Evolutionary conservation across 305 asterid species (phyloP).

Genomic region (Fraxinus platypoda): DNA sequence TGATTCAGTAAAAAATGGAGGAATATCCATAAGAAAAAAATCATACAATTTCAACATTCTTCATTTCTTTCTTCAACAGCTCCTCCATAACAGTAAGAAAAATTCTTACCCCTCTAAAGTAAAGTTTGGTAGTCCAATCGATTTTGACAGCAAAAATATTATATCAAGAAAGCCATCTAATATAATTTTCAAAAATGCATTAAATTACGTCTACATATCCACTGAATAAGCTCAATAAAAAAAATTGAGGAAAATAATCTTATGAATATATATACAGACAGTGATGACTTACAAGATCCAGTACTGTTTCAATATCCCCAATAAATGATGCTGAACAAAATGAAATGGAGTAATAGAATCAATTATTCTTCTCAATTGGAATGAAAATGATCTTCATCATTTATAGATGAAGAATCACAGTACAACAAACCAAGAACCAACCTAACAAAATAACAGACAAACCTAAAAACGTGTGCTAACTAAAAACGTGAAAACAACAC

Average conservation of each 20-base stretch:
- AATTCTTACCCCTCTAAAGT: conserved; percentile 72
- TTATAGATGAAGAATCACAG: no score
- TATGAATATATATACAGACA: not conserved
- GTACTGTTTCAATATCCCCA: conserved; percentile 79
- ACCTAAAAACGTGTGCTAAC: no score
- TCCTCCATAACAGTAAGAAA: conserved; percentile 62
- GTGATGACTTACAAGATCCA: conserved; percentile 63
- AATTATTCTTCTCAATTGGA: no score
- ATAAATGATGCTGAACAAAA: no score
- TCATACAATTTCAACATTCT: conserved; percentile 53
- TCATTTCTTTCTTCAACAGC: conserved; percentile 61
- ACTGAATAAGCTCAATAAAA: no score
- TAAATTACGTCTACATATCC: not conserved
- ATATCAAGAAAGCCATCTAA: not conserved
- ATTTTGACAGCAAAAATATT: not conserved
- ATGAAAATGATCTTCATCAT: no score
- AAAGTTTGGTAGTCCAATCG: conserved; percentile 50
- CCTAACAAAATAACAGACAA: no score
- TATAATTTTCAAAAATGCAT: no score
- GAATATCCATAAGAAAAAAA: not conserved
- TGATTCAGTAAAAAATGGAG: not conserved
- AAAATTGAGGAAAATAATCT: not conserved
- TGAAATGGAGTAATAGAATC: no score
- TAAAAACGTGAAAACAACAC: no score
- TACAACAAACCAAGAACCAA: no score